Conservation (phyloP, 1,284 basidiomycete genomes). For the Melampsora larici-populina region DNA sequence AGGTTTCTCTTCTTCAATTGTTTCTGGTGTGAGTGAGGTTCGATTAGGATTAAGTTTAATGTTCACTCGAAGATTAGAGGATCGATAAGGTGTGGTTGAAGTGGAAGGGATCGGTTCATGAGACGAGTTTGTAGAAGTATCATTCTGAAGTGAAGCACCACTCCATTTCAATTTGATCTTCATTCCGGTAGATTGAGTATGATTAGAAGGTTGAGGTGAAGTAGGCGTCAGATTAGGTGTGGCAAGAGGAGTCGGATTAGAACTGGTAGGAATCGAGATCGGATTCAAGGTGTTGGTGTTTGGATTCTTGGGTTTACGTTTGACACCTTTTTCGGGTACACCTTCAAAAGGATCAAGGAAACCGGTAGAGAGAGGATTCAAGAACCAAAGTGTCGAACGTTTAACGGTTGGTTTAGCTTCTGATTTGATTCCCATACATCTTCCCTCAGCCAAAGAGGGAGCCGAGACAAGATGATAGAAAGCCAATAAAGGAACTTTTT, state of each 20-base stretch:
- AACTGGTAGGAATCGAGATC: too few species aligned
- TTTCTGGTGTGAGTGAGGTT: too few species aligned
- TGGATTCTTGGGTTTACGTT: not conserved
- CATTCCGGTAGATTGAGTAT: not conserved
- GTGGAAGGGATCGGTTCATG: not conserved
- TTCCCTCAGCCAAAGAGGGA: slow-evolving; percentile 46
- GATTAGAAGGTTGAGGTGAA: not conserved
- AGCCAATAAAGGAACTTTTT: slow-evolving; percentile 46
- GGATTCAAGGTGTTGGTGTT: too few species aligned
- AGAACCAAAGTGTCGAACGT: slow-evolving; percentile 51
- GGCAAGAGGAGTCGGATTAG: not conserved
- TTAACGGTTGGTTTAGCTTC: slow-evolving; percentile 50
- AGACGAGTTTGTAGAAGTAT: too few species aligned
- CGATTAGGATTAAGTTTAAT: not conserved
- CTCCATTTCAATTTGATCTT: not conserved
- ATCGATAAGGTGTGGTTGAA: not conserved
- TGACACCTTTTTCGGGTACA: not conserved
- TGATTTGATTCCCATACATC: slow-evolving; percentile 48
- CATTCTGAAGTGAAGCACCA: not conserved
- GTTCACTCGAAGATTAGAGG: not conserved
- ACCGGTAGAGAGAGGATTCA: slow-evolving; percentile 18
- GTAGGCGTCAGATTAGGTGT: not conserved
- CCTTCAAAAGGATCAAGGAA: not conserved
- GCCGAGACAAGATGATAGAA: slow-evolving; percentile 49
- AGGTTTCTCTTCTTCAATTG: too few species aligned